phyloP scores from a whole-genome alignment of 2,329 filamentous ascomycete genomes.

The Sclerotinia glacialis region DNA sequence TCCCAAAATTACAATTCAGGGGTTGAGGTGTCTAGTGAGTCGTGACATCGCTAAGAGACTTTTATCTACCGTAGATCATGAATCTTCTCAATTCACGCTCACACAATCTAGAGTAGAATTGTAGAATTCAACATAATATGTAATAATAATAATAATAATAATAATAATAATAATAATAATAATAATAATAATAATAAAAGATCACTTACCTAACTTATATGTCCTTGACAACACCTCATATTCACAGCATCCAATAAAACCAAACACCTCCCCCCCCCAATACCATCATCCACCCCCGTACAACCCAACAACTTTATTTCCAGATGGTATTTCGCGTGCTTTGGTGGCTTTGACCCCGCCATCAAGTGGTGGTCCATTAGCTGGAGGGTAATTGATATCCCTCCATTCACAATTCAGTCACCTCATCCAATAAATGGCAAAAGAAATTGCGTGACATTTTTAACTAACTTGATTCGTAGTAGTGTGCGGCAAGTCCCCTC shows the following conservation, averaged over 20 bases:
- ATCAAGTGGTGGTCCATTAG: neutral
- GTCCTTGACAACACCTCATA: neutral
- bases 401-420: neutral
- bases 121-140: neutral
- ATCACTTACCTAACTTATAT: neutral
- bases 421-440: conserved; percentile 3
- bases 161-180: too few relatives aligned
- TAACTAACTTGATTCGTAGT: neutral
- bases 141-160: too few relatives aligned
- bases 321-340: conserved; percentile 1
- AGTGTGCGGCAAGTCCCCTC: conserved; percentile 8
- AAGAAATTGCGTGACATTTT: conserved; percentile 10
- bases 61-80: neutral
- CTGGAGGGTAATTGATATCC: neutral
- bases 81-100: neutral
- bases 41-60: neutral
- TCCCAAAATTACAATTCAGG: neutral
- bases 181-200: neutral
- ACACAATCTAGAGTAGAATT: neutral
- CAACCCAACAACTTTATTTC: conserved; percentile 9
- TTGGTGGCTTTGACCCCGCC: neutral
- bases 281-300: neutral
- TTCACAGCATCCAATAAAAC: neutral
- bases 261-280: neutral
- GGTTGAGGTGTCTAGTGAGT: neutral